Evolutionary conservation across 2,329 filamentous ascomycete genomes (phyloP), one percentile per base, ranked within the genome.

Genomic region (Fusarium nematophilum): DNA sequence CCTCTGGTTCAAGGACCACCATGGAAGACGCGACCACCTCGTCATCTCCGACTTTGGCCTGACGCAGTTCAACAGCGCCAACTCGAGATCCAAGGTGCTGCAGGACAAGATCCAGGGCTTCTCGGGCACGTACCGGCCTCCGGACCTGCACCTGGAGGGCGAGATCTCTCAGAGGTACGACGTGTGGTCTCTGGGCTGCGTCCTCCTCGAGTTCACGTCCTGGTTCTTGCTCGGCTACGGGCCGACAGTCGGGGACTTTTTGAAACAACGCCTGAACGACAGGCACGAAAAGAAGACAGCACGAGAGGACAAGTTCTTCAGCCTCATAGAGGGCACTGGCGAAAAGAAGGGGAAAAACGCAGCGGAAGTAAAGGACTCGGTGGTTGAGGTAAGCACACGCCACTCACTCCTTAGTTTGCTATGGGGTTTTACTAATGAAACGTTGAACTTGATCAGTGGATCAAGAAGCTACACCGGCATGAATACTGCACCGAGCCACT

Each of bases 31-130:
- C 3, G 14, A 46, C 15, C 29, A 53, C n/a, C 37, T 57, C 0
- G 48, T 53, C 1, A 53, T 57, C 23, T 47, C 48, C 36, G 53
- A 57, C 42, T 57, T 57, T 26, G 53, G 53, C 6, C 9, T 57
- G 3, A 47, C 53, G 0, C 53, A 15, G 3, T 57, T 53, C 10
- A 38, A 57, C 37, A 39, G 26, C 10, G 13, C 25, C 2, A 5
- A 53, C 5, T 57, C 53, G 0, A 25, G 26, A 4, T 53, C 53
- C 13, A 40, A 42, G 2, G 51, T 49, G 3, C 38, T 18, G 3
- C 46, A 26, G 9, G 30, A 30, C 3, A n/a, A 44, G 6, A 9
- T 45, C 3, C 11, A 17, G 2, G 53, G 53, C 1, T 36, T 10
- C 7, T 40, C 53, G 1, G 37, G 15, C 3, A 45, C 47, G 21